phyloP scores from a whole-genome alignment of 345 rosid species.

The Xanthoceras sorbifolium region DNA sequence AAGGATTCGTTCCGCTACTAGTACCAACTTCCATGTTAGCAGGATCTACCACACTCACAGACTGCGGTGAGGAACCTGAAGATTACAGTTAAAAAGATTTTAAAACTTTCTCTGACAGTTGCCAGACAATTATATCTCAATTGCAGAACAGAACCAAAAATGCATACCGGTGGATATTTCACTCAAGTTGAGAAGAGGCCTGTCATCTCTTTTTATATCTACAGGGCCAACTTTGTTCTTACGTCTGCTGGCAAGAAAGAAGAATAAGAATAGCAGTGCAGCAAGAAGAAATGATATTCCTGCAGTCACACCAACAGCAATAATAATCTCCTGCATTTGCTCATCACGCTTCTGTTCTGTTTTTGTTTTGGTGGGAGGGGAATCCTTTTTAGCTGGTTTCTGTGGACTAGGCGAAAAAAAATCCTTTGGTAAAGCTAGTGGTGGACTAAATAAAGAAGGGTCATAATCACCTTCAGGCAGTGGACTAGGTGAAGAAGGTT shows the following conservation, averaged over 20 bases:
- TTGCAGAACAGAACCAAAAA: neutral
- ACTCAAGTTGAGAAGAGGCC: conserved; percentile 62
- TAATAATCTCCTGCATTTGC: conserved; percentile 31
- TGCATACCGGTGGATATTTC: conserved; percentile 60
- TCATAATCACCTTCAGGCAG: neutral
- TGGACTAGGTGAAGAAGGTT: too few species aligned
- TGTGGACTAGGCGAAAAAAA: conserved; percentile 12
- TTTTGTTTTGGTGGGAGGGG: conserved; percentile 29
- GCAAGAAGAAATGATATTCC: conserved; percentile 50
- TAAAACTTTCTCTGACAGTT: neutral
- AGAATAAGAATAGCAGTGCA: conserved; percentile 50
- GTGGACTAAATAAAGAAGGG: neutral
- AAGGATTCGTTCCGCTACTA: conserved; percentile 26
- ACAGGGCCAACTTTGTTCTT: conserved; percentile 34
- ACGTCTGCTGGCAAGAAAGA: conserved; percentile 39
- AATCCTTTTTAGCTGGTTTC: conserved; percentile 17
- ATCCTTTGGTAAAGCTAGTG: neutral
- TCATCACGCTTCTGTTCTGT: conserved; percentile 22
- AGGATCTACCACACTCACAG: conserved; percentile 42
- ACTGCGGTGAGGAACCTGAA: conserved; percentile 64
- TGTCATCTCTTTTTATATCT: conserved; percentile 57
- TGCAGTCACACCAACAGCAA: conserved; percentile 65
- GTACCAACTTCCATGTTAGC: conserved; percentile 24
- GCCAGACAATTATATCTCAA: neutral
- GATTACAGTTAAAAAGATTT: conserved; percentile 11